Conservation (phyloP, 2,329 filamentous ascomycete species). For the Diaporthe vexans region DNA sequence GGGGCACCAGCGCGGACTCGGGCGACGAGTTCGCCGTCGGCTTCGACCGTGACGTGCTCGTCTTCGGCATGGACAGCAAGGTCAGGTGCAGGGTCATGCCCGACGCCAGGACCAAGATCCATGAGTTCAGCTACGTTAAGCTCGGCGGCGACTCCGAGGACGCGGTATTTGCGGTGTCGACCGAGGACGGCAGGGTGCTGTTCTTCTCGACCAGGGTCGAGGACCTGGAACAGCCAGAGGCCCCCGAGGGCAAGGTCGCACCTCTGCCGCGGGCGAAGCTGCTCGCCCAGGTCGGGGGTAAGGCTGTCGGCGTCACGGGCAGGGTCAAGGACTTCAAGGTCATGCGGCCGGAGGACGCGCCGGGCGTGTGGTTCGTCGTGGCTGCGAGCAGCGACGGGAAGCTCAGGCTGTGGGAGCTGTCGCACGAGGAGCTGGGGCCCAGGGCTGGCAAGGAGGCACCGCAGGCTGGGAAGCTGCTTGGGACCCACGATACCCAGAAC, state of each 20-base stretch:
- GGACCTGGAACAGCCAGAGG: constrained; percentile 56
- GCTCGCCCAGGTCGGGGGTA: constrained; percentile 84
- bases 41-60: constrained; percentile 87
- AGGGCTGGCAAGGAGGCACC: constrained; percentile 47
- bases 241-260: constrained; percentile 39
- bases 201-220: constrained; percentile 80
- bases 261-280: constrained; percentile 72
- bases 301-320: constrained; percentile 73
- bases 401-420: constrained; percentile 82
- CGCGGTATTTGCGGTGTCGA: constrained; percentile 80
- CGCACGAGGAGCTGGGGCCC: constrained; percentile 55
- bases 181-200: constrained; percentile 89
- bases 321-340: constrained; percentile 92
- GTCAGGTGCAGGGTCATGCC: constrained; percentile 82
- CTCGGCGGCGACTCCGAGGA: constrained; percentile 63
- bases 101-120: constrained; percentile 81
- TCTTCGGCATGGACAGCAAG: constrained; percentile 91
- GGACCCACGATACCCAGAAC: constrained; percentile 86
- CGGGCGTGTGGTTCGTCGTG: constrained; percentile 69
- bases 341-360: constrained; percentile 59
- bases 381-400: constrained; percentile 89
- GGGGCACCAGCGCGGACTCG: constrained; percentile 78
- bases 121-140: constrained; percentile 81
- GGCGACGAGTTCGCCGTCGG: constrained; percentile 88
- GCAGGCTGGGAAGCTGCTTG: constrained; percentile 75